Base-by-base conservation (phyloP, 1,284 basidiomycete species). In the Kwoniella shivajii region DNA sequence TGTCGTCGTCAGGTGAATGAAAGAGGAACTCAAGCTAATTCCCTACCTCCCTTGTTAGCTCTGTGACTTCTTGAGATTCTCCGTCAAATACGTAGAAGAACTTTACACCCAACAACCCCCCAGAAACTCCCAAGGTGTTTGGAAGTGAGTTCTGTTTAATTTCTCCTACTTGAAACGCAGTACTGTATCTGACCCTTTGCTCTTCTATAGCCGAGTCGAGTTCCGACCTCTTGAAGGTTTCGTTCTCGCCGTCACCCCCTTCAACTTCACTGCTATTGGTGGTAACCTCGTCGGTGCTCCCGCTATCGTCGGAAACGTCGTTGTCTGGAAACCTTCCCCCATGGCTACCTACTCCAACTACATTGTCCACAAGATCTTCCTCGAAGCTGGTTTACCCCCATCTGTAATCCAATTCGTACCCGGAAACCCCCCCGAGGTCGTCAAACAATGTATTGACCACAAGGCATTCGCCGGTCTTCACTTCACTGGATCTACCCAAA, bases 321-420 rank as follows among this genome's bases (percentile, higher is more conserved):
- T 89, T 54, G 82, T 99, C 61, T 99, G 95, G 95, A 99, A 99
- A 79, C 95, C 95, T 16, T 94, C 94, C 0, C 96, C 95, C 10
- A 88, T 88, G 54, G 93, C 95, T 39, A 91, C 89, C 44, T 95
- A 96, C 81, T 88, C 94, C 57, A 97, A 93, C 82, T 99, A 95
- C 82, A 78, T 99, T 67, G 80, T 91, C 43, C 86, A 94, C 82
- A 86, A 96, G 81, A 89, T 99, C 74, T 85, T 99, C 65, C 81
- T 86, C 51, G 95, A 99, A 80, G 95, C 95, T 1, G 95, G 95
- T 65, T 81, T 99, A 2, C 95, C 96, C 31, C 84, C 90, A 4
- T 89, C 90, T 61, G 95, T 99, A 53, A 92, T 99, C 78, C 95
- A 99, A 77, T 99, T 99, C 77, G 86, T 95, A 6, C 95, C 95